Percentiles rank a stretch among this genome's conserved stretches.
Conservation (phyloP, 768 basidiomycete species). For the Phylloporus sp. region DNA sequence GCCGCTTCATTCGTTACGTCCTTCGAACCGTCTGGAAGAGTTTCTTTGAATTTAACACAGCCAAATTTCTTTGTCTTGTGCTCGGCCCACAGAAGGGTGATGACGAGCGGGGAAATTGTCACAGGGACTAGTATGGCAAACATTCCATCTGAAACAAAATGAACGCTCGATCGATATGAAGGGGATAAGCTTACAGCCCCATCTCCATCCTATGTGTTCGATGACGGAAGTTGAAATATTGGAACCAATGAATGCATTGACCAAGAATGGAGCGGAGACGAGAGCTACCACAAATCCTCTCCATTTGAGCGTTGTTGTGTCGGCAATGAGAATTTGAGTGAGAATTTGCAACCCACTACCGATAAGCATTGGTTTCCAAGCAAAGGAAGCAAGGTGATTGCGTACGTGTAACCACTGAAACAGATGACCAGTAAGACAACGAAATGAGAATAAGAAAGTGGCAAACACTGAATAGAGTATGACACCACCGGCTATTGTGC, state of each 20-base stretch:
- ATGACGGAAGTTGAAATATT: conserved; percentile 48
- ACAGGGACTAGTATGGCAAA: conserved; percentile 55
- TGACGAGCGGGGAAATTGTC: conserved; percentile 48
- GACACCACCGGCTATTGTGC: conserved; percentile 50
- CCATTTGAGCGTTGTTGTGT: conserved; percentile 58
- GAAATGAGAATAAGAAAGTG: neutral
- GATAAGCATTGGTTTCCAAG: neutral
- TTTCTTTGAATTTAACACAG: conserved; percentile 15
- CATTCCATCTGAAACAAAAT: conserved; percentile 42
- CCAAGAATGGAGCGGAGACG: conserved; percentile 49
- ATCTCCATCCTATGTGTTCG: conserved; percentile 55
- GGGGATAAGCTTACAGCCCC: conserved; percentile 53
- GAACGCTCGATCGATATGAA: neutral
- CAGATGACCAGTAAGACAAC: conserved; percentile 18
- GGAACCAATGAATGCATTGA: conserved; percentile 63
- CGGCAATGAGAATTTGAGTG: conserved; percentile 61
- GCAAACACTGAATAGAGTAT: conserved; percentile 54
- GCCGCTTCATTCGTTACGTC: neutral
- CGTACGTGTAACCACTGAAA: conserved; percentile 57
- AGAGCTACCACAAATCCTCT: conserved; percentile 49
- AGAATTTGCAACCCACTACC: conserved; percentile 57
- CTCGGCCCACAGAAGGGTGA: conserved; percentile 55
- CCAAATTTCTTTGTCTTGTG: conserved; percentile 41
- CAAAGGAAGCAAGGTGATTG: conserved; percentile 2
- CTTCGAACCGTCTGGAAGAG: no score